Percentiles rank a stretch among this genome's conserved stretches.
Conservation (phyloP, 768 basidiomycete species). For the Phylloporus arenicola region DNA sequence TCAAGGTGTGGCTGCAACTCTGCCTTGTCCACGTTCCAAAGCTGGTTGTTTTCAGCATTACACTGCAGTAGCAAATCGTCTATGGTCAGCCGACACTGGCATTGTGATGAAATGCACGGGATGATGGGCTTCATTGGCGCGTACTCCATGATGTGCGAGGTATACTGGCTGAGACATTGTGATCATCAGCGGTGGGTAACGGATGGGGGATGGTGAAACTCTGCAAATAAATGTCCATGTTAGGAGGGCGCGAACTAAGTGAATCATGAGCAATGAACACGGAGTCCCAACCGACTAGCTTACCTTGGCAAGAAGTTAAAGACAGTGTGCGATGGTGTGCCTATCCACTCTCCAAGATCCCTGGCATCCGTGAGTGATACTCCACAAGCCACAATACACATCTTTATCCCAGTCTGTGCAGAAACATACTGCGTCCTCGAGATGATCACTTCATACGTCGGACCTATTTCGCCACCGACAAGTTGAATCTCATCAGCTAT, state of each 20-base stretch:
- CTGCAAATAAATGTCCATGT: constrained; percentile 96
- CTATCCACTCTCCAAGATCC: constrained; percentile 97
- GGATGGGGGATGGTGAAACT: constrained; percentile 96
- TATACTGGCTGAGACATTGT: constrained; percentile 99
- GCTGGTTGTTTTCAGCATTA: constrained; percentile 79
- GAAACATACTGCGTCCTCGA: constrained; percentile 97
- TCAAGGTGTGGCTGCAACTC: constrained; percentile 88
- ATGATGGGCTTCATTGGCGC: constrained; percentile 84
- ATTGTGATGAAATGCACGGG: constrained; percentile 86
- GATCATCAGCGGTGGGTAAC: constrained; percentile 97
- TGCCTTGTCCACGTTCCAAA: constrained; percentile 80
- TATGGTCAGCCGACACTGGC: constrained; percentile 91
- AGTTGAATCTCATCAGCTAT: constrained; percentile 96
- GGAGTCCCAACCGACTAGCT: constrained; percentile 5
- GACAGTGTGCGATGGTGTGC: constrained; percentile 85
- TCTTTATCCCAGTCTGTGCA: constrained; percentile 87
- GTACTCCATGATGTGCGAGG: constrained; percentile 83
- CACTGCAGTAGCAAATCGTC: constrained; percentile 89
- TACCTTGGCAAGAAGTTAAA: constrained; percentile 97
- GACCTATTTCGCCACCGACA: constrained; percentile 91
- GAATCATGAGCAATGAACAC: constrained; percentile 9
- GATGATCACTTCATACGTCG: constrained; percentile 74
- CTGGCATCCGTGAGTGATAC: constrained; percentile 96
- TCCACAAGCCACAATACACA: constrained; percentile 90
- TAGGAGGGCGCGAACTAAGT: constrained; percentile 83